These are phyloP conservation scores for Solanum hybrid DNA, from an alignment of 305 asterid species.

Conservation along the genomic window DNA sequence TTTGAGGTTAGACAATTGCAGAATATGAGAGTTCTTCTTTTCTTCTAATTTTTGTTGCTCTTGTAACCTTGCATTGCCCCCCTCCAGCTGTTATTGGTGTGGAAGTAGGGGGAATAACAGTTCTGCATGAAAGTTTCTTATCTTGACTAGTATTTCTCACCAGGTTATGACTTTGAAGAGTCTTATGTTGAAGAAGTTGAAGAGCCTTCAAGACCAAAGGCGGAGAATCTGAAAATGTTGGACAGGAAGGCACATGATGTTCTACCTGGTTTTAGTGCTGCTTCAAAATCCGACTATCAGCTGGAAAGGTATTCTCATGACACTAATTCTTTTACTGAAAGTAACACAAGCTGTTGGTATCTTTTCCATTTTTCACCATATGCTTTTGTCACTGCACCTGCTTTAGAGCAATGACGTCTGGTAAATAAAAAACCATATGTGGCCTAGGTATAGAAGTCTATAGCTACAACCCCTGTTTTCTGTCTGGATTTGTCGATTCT, in stretches of 20 bases:
- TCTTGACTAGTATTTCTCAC: slow-evolving; percentile 8
- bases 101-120: not conserved
- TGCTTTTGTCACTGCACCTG: not conserved
- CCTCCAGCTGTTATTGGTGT: not conserved
- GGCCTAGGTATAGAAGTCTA: not conserved
- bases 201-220: slow-evolving; percentile 57
- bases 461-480: not conserved
- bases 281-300: slow-evolving; percentile 49
- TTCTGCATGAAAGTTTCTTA: not conserved
- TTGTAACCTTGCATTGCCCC: not conserved
- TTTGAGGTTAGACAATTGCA: not conserved
- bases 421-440: not conserved
- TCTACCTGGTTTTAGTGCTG: slow-evolving; percentile 70
- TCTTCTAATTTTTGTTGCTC: not conserved
- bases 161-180: slow-evolving; percentile 80
- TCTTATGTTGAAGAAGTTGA: slow-evolving; percentile 71
- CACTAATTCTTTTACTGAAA: not conserved
- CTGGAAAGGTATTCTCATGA: slow-evolving; percentile 46
- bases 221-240: slow-evolving; percentile 45
- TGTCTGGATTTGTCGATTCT: not conserved
- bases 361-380: not conserved
- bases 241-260: slow-evolving; percentile 46
- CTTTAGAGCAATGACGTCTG: not conserved
- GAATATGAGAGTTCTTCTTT: not conserved
- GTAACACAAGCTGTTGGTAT: not conserved